Evolutionary conservation across 1,139 yeast genomes (phyloP), one percentile per base, ranked within the genome.

Genomic region (Blastobotrys apis): DNA sequence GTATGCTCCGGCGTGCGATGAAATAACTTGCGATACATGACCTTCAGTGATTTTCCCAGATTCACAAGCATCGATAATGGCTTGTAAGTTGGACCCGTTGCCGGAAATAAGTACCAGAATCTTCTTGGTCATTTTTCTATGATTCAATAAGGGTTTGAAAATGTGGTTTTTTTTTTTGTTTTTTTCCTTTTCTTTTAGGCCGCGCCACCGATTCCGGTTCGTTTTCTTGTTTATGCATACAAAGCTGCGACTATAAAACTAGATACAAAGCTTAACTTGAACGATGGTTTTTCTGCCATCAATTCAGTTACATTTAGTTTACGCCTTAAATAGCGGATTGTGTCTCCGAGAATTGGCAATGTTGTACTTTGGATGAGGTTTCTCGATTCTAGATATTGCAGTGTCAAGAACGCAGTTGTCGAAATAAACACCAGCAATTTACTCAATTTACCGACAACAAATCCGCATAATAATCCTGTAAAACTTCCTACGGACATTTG

Each of bases 61-160:
- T 4, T 60, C 61, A 43, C 75, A 68, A 1, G 94, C 86, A 62
- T 92, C 95, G 39, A 92, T 86, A 33, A 92, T 71, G 0, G 98
- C 97, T 64, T 92, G 98, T 37, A 92, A 71, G 59, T 92, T 92
- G 17, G 97, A 81, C 1, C 98, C 98, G 21, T 85, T 83, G 1
- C 98, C 98, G 1, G 97, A 90, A 39, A 92, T 92, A 42, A 92
- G 75, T 1, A 92, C 97, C 9, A 84, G 72, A 51, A 85, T 77
- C 39, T 48, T 53, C 30, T 50, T 54, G 17, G 49, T 27, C 53
- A 47, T 50, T 31, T 4, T 21, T 2, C 22, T 6, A 9, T 13
- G 3, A 3, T 20, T 5, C 4, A 5, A 17, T 8, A 5, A n/a
- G n/a, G 20, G 15, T 15, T 32, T 32, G 35, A 17, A 5, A 17